Evolutionary conservation across 495 filamentous ascomycete species (phyloP).

Genomic region (Aspergillus funiculosus): DNA sequence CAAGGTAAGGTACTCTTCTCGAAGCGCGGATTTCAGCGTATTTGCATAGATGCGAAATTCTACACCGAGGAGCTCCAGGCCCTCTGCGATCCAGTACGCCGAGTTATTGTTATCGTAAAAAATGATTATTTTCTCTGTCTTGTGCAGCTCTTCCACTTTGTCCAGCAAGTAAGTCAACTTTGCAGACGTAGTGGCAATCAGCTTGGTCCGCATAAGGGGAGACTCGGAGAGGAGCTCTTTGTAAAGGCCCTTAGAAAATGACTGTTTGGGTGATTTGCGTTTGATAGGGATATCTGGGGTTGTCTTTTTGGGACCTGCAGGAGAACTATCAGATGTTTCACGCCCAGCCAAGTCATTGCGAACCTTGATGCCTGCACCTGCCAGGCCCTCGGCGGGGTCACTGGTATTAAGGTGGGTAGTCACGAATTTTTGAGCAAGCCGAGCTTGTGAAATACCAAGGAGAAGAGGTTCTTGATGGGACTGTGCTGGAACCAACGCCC

Average conservation of each 20-base stretch:
- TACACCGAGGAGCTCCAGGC: conserved; percentile 70
- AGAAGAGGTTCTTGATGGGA: conserved; percentile 31
- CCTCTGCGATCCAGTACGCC: conserved; percentile 75
- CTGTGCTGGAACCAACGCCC: conserved; percentile 52
- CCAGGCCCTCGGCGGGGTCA: conserved; percentile 49
- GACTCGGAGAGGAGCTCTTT: conserved; percentile 40
- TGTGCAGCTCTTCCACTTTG: conserved; percentile 57
- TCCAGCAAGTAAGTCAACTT: conserved; percentile 86
- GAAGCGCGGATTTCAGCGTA: conserved; percentile 52
- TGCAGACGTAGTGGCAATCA: conserved; percentile 75
- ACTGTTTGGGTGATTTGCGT: conserved; percentile 30
- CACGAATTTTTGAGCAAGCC: conserved; percentile 53
- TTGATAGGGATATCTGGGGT: conserved; percentile 23
- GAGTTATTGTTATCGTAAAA: conserved; percentile 88
- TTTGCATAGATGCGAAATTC: conserved; percentile 80
- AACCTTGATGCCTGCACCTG: conserved; percentile 41
- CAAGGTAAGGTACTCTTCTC: conserved; percentile 65
- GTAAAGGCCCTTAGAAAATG: conserved; percentile 29
- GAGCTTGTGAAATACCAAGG: conserved; percentile 52
- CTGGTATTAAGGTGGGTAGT: conserved; percentile 43
- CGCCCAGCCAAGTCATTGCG: conserved; percentile 28
- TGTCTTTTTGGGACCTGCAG: conserved; percentile 13
- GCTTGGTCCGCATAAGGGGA: conserved; percentile 52
- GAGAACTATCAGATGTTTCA: conserved; percentile 11
- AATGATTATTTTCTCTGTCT: conserved; percentile 77